Percentiles rank a stretch among this genome's conserved stretches.
Conservation (phyloP, 1,284 basidiomycete species). For the Trichosporon sp. region DNA sequence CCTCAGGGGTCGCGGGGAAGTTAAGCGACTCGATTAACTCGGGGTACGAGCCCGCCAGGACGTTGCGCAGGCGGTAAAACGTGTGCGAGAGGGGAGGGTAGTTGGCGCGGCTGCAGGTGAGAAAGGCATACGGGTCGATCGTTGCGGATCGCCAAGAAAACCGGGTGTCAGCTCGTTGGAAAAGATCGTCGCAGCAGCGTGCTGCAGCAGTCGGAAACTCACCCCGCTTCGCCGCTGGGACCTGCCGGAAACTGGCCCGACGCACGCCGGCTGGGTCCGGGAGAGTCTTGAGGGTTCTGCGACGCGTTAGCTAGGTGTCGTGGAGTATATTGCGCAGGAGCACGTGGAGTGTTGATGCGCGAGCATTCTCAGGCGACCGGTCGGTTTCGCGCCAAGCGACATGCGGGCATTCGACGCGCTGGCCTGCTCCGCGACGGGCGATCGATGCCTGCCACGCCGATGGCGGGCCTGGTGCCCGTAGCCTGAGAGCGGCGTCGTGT, state of each 20-base stretch:
- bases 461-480: not conserved
- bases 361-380: not conserved
- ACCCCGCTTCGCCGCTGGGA: not conserved
- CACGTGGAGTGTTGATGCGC: not conserved
- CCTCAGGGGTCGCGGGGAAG: slow-evolving; percentile 69
- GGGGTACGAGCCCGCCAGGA: slow-evolving; percentile 75
- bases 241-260: not conserved
- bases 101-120: slow-evolving; percentile 13
- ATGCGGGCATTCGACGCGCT: not conserved
- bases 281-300: slow-evolving; percentile 1
- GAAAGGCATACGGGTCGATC: slow-evolving; percentile 10
- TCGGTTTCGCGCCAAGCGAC: not conserved
- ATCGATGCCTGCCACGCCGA: not conserved
- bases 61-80: slow-evolving; percentile 70
- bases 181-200: not conserved
- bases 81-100: slow-evolving; percentile 73
- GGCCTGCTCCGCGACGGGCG: not conserved
- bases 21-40: slow-evolving; percentile 88
- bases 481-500: not conserved
- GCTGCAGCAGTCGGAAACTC: not conserved
- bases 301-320: not conserved
- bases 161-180: not conserved
- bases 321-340: not conserved
- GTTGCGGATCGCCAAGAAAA: not conserved
- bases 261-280: slow-evolving; percentile 5